These are phyloP conservation scores for Mucor irregularis DNA, from an alignment of 371 early-diverging fungal species.

Conservation along the genomic window DNA sequence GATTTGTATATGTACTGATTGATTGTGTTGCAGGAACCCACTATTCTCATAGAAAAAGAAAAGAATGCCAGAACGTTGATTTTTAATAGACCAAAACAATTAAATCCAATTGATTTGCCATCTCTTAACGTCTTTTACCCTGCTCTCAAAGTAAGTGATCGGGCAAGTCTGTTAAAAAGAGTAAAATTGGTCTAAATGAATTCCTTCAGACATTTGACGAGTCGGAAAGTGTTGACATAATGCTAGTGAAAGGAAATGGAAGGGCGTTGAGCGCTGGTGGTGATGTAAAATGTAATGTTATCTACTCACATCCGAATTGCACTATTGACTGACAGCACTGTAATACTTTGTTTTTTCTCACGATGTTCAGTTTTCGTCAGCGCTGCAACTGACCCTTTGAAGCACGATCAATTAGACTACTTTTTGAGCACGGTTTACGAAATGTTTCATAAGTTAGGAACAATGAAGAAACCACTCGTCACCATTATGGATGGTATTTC, in stretches of 20 bases:
- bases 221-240: not conserved
- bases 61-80: not conserved
- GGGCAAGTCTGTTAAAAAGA: too few species aligned
- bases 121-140: not conserved
- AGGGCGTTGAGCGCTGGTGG: not conserved
- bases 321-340: too few species aligned
- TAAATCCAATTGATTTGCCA: not conserved
- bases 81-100: not conserved
- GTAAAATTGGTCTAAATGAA: too few species aligned
- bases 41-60: not conserved
- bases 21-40: too few species aligned
- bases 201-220: not conserved
- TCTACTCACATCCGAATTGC: too few species aligned
- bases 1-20: too few species aligned
- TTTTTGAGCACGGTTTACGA: not conserved
- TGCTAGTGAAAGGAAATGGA: not conserved
- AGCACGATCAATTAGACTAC: not conserved
- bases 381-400: not conserved
- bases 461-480: constrained; percentile 81
- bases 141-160: not conserved
- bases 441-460: constrained; percentile 73
- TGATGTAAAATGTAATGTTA: not conserved
- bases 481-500: constrained; percentile 92
- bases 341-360: too few species aligned
- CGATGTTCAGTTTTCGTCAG: not conserved